phyloP scores from a whole-genome alignment of 345 rosid genomes.

The Boechera divaricarpa region DNA sequence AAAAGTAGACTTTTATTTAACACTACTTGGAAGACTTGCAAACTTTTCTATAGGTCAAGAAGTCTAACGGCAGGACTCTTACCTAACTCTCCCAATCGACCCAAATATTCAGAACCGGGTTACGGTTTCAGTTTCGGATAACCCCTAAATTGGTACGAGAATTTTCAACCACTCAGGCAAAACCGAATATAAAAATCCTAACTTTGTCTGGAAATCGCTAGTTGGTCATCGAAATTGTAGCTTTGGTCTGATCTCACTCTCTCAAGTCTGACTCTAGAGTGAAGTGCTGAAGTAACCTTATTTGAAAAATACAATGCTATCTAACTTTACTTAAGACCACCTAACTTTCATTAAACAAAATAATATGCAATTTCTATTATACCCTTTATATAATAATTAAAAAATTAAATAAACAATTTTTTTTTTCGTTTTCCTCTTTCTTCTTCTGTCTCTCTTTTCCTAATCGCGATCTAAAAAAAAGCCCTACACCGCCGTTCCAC shows the following conservation, averaged over 20 bases:
- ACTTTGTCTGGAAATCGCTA: constrained; percentile 12
- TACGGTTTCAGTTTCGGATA: constrained; percentile 13
- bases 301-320: too few relatives aligned
- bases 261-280: not conserved
- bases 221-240: constrained; percentile 24
- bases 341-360: too few relatives aligned
- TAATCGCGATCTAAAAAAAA: too few relatives aligned
- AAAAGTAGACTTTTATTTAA: not conserved
- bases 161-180: not conserved
- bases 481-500: too few relatives aligned
- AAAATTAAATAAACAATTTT: too few relatives aligned
- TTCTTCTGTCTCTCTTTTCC: too few relatives aligned
- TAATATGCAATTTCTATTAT: too few relatives aligned
- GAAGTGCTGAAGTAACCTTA: too few relatives aligned
- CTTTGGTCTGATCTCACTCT: constrained; percentile 27
- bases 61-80: constrained; percentile 1
- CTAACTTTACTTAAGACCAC: too few relatives aligned
- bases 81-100: constrained; percentile 6
- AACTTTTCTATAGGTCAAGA: not conserved
- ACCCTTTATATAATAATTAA: too few relatives aligned
- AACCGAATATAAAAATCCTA: not conserved
- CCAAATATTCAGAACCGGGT: constrained; percentile 11
- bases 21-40: constrained; percentile 5
- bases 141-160: not conserved
- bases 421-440: too few relatives aligned